Conservation (phyloP, 2,329 filamentous ascomycete genomes). For the Ceratocystiopsis sp. region DNA sequence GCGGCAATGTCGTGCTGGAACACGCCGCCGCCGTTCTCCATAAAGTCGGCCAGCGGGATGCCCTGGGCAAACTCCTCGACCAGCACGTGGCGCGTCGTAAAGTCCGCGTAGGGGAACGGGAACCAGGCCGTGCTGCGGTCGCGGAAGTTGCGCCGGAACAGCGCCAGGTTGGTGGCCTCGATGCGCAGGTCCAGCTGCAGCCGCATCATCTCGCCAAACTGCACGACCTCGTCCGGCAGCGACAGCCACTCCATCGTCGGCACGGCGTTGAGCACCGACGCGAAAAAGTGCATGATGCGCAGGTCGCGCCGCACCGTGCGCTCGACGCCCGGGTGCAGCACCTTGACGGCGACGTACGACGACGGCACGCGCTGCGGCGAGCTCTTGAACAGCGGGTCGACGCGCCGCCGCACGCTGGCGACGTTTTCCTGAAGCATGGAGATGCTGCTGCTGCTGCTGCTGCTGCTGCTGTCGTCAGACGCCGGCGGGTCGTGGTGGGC, state of each 20-base stretch:
- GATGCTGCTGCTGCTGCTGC: not conserved
- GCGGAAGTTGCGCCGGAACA: conserved; percentile 82
- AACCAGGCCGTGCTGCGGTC: conserved; percentile 89
- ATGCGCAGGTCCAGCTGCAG: conserved; percentile 92
- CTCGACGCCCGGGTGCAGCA: conserved; percentile 83
- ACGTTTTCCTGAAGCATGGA: conserved; percentile 21
- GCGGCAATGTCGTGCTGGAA: conserved; percentile 92
- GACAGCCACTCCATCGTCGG: conserved; percentile 97
- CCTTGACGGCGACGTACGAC: conserved; percentile 86
- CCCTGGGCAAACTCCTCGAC: conserved; percentile 94
- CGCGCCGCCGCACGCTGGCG: conserved; percentile 56
- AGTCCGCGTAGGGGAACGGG: conserved; percentile 82
- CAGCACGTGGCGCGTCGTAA: conserved; percentile 79
- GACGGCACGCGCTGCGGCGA: conserved; percentile 75
- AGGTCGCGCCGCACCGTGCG: conserved; percentile 79
- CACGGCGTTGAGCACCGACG: conserved; percentile 63
- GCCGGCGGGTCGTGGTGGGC: conserved; percentile 30
- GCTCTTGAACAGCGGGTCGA: conserved; percentile 75
- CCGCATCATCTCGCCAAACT: conserved; percentile 98
- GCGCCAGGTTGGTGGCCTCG: conserved; percentile 75
- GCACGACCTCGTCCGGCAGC: conserved; percentile 78
- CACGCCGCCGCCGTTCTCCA: conserved; percentile 78
- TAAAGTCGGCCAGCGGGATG: conserved; percentile 76
- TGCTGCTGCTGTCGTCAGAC: not conserved
- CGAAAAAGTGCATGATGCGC: conserved; percentile 88